Base-by-base conservation (phyloP, 495 filamentous ascomycete species). In the Talaromyces trachyspermus region DNA sequence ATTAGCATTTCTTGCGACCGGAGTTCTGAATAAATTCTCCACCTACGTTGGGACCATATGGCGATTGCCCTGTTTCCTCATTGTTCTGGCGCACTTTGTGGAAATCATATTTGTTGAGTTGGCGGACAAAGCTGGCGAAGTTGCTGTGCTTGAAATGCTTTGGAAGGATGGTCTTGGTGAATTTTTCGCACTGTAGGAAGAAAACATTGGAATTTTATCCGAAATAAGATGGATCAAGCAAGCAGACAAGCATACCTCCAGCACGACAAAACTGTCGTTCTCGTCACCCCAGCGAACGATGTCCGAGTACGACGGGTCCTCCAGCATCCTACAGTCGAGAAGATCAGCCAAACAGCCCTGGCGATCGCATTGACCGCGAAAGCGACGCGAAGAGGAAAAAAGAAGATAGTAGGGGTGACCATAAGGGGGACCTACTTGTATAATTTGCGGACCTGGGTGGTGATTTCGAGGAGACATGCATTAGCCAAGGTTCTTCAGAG, bases 81-180 rank as follows among this genome's bases (percentile, higher is more conserved):
- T 88, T 89, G 55, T 91, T 97, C 59, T 95, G 89, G 53, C 92
- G 80, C 37, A 99, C 92, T 75, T 99, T 99, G 71, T 97, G 94
- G 54, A 99, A 99, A 65, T 97, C 92, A 65, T 95, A 99, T 62
- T 99, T 99, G 72, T 99, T 99, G 40, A 99, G 71, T 64, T 99
- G 92, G 55, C 92, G 86, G 35, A 99, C 92, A 55, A 99, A 99
- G 70, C 89, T 95, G 33, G 94, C 92, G 63, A 99, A 97, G 62
- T 99, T 99, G 79, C 88, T 95, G 66, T 97, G 91, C 69, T 97
- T 99, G 75, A 97, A 97, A 61, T 99, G 92, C 61, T 95, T 95
- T 0, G 92, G 94, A 15, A 98, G 76, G 54, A 99, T 96, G 40
- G 84, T 84, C 64, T 95, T 97, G 37, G 92, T 97, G 59, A 99